Evolutionary conservation across 2,329 filamentous ascomycete genomes (phyloP), one percentile per base, ranked within the genome.

Genomic region (Seiridium unicorne): DNA sequence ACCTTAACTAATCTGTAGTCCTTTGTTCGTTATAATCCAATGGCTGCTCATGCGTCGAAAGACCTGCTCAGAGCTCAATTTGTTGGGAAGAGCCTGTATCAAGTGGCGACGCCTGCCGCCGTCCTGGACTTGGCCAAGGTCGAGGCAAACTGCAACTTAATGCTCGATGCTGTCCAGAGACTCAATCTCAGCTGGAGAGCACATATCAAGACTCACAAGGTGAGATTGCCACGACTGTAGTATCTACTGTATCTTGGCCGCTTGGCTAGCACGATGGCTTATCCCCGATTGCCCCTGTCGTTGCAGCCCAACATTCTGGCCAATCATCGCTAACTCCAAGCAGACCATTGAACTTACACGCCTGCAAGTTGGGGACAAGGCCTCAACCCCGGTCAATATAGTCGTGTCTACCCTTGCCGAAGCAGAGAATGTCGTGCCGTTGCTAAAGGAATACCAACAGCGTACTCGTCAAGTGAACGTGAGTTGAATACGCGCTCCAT

Each of bases 191-290:
- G 81, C 5, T 94, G 92, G 78, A 80, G 91, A 61, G 88, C 89
- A 1, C 91, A 95, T 72, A 86, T 94, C 61, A 95, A 95, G 76
- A 93, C 90, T 31, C 91, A 95, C 73, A 95, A 95, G 79, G 89
- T 89, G 74, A 59, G 58, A 44, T 35, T 38, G n/a, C 3, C 13
- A 18, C 34, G 31, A 26, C 13, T 11, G 38, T 53, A 35, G 32
- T 35, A 11, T 36, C 5, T n/a, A n/a, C 32, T 26, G 3, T 44
- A 10, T 42, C 35, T 54, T n/a, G 31, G 47, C 18, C 38, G 26
- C 13, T 54, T 54, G 32, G 32, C 18, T 26, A 26, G 18, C 10
- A n/a, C 36, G n/a, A 38, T 54, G 13, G 5, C n/a, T 8, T 18
- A 38, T 38, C 38, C 32, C 6, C 48, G 35, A 35, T 13, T 35